These are phyloP conservation scores for Hirschfeldia incana DNA, from an alignment of 345 rosid genomes.

Conservation along the genomic window DNA sequence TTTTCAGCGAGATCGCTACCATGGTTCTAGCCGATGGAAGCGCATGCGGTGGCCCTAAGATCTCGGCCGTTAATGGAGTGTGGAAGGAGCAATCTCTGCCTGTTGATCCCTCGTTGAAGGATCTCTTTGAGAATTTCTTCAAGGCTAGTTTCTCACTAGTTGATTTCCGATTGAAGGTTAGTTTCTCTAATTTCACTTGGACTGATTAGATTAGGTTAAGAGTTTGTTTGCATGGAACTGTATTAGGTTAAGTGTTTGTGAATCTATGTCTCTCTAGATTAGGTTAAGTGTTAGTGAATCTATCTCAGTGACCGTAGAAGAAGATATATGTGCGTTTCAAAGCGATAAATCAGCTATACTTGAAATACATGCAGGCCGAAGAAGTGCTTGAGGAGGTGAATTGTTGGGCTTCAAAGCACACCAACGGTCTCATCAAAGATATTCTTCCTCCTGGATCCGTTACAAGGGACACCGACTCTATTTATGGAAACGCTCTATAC, in stretches of 20 bases:
- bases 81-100: conserved; percentile 5
- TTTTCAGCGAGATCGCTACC: background rate
- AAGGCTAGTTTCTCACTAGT: conserved; percentile 7
- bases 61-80: conserved; percentile 4
- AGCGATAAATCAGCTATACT: no score
- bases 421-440: conserved; percentile 16
- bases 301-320: no score
- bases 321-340: no score
- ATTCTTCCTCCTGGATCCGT: conserved; percentile 19
- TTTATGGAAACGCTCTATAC: conserved; percentile 22
- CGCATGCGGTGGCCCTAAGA: background rate
- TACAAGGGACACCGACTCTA: background rate
- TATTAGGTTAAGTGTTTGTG: no score
- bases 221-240: background rate
- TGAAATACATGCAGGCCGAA: background rate
- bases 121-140: conserved; percentile 11
- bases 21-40: conserved; percentile 4
- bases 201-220: background rate
- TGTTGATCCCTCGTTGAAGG: background rate
- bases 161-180: conserved; percentile 23
- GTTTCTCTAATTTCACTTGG: background rate
- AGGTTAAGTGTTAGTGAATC: no score
- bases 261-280: no score
- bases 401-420: background rate
- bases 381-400: background rate